phyloP scores from a whole-genome alignment of 306 rosid genomes.

The Sphenostylis stenocarpa region DNA sequence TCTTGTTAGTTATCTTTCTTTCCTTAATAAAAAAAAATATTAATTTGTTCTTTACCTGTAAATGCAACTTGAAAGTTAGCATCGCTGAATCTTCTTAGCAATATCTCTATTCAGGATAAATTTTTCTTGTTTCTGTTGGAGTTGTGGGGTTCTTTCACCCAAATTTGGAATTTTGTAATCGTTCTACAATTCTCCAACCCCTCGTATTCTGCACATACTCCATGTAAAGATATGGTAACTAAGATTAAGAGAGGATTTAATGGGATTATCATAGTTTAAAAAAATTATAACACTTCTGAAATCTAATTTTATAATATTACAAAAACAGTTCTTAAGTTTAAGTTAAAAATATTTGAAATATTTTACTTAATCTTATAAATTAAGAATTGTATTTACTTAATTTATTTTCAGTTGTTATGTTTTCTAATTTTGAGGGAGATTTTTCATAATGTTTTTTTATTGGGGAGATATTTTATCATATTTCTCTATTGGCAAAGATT shows the following conservation, averaged over 20 bases:
- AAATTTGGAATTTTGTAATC: neutral
- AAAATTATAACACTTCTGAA: neutral
- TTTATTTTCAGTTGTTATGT: too few relatives aligned
- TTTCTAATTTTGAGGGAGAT: too few relatives aligned
- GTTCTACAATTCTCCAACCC: neutral
- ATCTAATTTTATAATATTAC: neutral
- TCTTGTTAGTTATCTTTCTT: constrained; percentile 30
- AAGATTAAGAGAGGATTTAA: neutral
- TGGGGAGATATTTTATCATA: too few relatives aligned
- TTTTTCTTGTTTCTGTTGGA: neutral
- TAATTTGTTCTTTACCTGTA: constrained; percentile 33
- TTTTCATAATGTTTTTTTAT: too few relatives aligned
- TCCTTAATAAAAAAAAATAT: constrained; percentile 35
- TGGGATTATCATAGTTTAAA: neutral
- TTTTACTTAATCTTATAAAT: too few relatives aligned
- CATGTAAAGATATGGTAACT: neutral
- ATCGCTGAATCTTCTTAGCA: neutral
- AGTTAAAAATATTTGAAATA: too few relatives aligned
- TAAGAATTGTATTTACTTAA: too few relatives aligned
- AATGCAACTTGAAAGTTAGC: constrained; percentile 12
- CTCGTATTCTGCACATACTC: neutral
- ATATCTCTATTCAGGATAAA: neutral
- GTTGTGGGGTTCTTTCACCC: neutral
- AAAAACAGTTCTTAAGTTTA: neutral
- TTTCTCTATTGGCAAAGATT: too few relatives aligned